phyloP scores from a whole-genome alignment of 2,329 filamentous ascomycete species.

The Aspergillus phoenicis region DNA sequence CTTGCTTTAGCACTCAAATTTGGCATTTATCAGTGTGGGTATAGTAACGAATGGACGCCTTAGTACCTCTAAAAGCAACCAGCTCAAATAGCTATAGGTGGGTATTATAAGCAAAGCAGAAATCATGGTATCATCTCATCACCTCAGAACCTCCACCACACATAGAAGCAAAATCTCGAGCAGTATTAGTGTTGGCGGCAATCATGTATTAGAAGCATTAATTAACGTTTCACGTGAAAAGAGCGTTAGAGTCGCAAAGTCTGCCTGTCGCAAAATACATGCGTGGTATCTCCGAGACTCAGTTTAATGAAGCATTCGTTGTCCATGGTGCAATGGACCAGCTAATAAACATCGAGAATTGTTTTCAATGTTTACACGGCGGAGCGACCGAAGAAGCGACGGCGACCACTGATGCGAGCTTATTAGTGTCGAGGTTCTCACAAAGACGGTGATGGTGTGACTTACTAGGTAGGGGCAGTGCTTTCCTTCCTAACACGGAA shows the following conservation, averaged over 20 bases:
- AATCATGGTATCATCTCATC: neutral
- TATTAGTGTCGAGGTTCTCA: neutral
- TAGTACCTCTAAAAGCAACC: neutral
- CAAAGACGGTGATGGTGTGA: neutral
- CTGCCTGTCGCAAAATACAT: neutral
- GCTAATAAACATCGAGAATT: too few species aligned
- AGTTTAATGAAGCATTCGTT: neutral
- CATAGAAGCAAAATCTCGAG: neutral
- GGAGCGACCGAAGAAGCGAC: slow-evolving; percentile 15
- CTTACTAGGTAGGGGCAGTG: slow-evolving; percentile 27
- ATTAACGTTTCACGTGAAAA: neutral
- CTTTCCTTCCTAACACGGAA: slow-evolving; percentile 29
- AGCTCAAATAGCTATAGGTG: neutral
- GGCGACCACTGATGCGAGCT: slow-evolving; percentile 7
- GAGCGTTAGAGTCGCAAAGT: neutral
- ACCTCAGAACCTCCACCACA: neutral
- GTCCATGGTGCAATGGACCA: neutral
- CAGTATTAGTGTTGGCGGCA: neutral
- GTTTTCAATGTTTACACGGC: slow-evolving; percentile 8
- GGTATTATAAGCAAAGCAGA: neutral
- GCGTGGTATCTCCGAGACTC: neutral
- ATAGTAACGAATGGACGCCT: neutral
- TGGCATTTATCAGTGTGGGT: neutral
- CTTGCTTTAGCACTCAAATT: neutral
- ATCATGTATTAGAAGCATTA: neutral